These are phyloP conservation scores for Lachnellula arida DNA, from an alignment of 2,329 filamentous ascomycete genomes.

Conservation along the genomic window DNA sequence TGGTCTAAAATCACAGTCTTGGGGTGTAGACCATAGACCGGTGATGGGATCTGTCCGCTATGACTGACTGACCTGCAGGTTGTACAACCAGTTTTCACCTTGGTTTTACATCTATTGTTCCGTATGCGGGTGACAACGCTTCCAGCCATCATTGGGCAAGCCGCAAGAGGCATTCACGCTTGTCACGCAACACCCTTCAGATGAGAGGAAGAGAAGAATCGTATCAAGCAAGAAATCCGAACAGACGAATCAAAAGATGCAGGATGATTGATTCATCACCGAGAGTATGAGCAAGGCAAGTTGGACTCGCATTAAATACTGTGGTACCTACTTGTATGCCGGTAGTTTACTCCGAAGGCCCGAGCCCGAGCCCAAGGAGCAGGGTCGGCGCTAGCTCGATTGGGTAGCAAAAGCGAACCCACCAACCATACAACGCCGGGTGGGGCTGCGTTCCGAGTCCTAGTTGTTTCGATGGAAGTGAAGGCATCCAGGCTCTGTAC, in stretches of 20 bases:
- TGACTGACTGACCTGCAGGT: constrained; percentile 41
- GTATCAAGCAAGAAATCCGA: constrained; percentile 23
- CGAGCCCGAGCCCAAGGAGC: not conserved
- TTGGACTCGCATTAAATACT: constrained; percentile 7
- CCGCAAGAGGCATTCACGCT: constrained; percentile 9
- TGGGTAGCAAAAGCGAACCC: constrained; percentile 31
- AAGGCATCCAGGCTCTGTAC: constrained; percentile 9
- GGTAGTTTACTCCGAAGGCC: not conserved
- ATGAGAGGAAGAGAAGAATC: constrained; percentile 18
- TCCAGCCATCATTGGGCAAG: constrained; percentile 26
- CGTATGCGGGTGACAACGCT: constrained; percentile 26
- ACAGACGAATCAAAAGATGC: constrained; percentile 26
- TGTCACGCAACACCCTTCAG: constrained; percentile 18
- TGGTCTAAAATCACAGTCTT: not conserved
- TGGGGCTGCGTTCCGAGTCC: constrained; percentile 7
- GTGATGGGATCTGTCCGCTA: constrained; percentile 13
- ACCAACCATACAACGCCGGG: constrained; percentile 27
- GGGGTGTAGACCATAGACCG: constrained; percentile 16
- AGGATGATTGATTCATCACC: constrained; percentile 10
- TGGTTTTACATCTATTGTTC: constrained; percentile 29
- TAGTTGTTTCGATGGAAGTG: constrained; percentile 12
- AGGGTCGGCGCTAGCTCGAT: constrained; percentile 21
- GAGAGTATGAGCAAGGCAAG: constrained; percentile 11
- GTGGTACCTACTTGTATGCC: not conserved
- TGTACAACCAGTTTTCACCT: constrained; percentile 40